Base-by-base conservation (phyloP, 2,329 filamentous ascomycete genomes). In the Teratosphaeriaceae sp. region DNA sequence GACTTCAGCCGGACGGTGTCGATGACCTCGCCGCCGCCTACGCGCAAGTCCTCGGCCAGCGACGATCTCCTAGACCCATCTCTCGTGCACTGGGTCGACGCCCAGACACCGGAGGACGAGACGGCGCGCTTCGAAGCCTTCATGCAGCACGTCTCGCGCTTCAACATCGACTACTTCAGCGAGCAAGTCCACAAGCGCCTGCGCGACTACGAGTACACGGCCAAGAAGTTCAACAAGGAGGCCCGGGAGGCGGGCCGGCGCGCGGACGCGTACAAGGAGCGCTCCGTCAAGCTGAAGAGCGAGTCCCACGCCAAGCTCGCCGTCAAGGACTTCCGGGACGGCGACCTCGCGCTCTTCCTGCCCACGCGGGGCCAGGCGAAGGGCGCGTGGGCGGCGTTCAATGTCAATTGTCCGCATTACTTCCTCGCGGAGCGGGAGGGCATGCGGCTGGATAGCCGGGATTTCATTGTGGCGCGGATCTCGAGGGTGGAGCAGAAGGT, bases 381-480 rank as follows among this genome's bases (percentile, higher is more conserved):
- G 3, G 85, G 90, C 13, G 90, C 92, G 1, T 98, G 92, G 92
- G 92, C 92, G 4, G 92, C 92, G 1, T 98, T 98, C 75, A 98
- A 98, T 57, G 86, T 98, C 23, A 90, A 89, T 1, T 94, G 90
- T 47, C 92, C 92, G 7, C 92, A 98, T 63, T 97, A 92, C 68
- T 98, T 98, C 69, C 74, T 98, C 2, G 85, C 88, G 26, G 92
- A 98, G 64, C 85, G 94, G 62, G 90, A 97, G 55, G 76, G 76
- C 1, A 94, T 98, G 65, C 83, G 87, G 47, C 72, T 98, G 5
- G 80, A 83, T 22, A 82, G 81, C 37, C 79, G 90, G 26, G 92
- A 98, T 61, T 98, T 92, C 88, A 79, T 98, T n/a, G 82, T 98
- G 6, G 92, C 92, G 7, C 82, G 92, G 13, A 97, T 98, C 45